Conservation (phyloP, 2,329 filamentous ascomycete genomes). For the Claviceps fusiformis region DNA sequence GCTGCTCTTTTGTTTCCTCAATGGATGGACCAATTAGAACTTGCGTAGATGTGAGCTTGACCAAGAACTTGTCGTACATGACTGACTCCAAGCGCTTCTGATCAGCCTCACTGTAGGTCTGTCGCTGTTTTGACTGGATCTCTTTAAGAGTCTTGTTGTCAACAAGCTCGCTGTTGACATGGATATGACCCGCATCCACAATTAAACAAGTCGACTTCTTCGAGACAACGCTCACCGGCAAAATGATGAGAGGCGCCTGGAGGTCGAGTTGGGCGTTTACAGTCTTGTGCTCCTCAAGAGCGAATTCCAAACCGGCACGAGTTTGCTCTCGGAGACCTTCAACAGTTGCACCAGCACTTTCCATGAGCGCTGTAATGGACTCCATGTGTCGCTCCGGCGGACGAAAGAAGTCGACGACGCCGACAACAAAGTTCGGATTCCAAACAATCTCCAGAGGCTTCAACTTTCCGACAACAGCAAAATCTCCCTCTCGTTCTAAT, state of each 20-base stretch:
- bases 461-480: conserved; percentile 77
- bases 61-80: conserved; percentile 94
- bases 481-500: conserved; percentile 80
- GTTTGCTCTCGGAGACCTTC: conserved; percentile 93
- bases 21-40: conserved; percentile 90
- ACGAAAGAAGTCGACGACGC: conserved; percentile 88
- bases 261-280: conserved; percentile 93
- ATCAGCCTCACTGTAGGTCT: conserved; percentile 78
- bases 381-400: conserved; percentile 97
- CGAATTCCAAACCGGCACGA: conserved; percentile 87
- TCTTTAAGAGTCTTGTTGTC: conserved; percentile 83
- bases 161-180: conserved; percentile 84
- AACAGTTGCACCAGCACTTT: conserved; percentile 87
- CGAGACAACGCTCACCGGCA: conserved; percentile 82
- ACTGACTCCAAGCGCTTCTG: conserved; percentile 75
- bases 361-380: conserved; percentile 90
- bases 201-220: conserved; percentile 78
- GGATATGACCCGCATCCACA: conserved; percentile 89
- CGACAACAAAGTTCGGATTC: conserved; percentile 86
- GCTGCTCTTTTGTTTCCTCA: conserved; percentile 72
- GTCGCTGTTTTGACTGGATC: conserved; percentile 79
- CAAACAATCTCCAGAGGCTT: conserved; percentile 96
- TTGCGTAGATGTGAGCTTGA: conserved; percentile 90
- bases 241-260: conserved; percentile 89
- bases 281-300: conserved; percentile 93